Conservation (phyloP, 108 stramenopile species). For the Skeletonema tropicum region DNA sequence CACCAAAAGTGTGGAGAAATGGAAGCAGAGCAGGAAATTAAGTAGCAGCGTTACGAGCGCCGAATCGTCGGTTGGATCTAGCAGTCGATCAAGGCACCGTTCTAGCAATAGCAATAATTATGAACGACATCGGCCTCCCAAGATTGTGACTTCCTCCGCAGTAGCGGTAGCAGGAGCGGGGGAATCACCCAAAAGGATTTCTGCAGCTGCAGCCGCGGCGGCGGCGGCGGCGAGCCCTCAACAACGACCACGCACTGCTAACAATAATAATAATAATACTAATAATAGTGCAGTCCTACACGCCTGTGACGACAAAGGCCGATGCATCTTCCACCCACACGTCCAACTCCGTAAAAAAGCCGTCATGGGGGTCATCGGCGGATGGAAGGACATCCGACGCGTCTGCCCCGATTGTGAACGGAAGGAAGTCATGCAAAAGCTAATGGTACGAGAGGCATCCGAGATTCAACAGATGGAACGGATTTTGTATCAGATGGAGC, state of each 20-base stretch:
- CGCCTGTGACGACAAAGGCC: conserved; percentile 37
- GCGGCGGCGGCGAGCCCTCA: no score
- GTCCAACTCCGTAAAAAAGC: conserved; percentile 45
- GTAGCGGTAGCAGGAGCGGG: no score
- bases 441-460: neutral
- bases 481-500: neutral
- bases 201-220: no score
- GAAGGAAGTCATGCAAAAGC: conserved; percentile 24
- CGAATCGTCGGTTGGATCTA: no score
- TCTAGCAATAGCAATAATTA: no score
- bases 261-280: neutral
- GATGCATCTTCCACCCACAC: conserved; percentile 42
- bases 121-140: no score
- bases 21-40: no score
- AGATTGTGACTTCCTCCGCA: no score
- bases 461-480: neutral
- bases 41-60: no score
- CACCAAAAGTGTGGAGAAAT: no score
- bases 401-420: conserved; percentile 48
- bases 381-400: conserved; percentile 43
- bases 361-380: conserved; percentile 26
- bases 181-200: no score
- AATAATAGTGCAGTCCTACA: neutral
- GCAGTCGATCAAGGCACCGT: no score
- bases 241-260: neutral